Percentiles rank a stretch among this genome's conserved stretches.
phyloP scores from a whole-genome alignment of 2,329 filamentous ascomycete species.

The Monosporascus sp. region DNA sequence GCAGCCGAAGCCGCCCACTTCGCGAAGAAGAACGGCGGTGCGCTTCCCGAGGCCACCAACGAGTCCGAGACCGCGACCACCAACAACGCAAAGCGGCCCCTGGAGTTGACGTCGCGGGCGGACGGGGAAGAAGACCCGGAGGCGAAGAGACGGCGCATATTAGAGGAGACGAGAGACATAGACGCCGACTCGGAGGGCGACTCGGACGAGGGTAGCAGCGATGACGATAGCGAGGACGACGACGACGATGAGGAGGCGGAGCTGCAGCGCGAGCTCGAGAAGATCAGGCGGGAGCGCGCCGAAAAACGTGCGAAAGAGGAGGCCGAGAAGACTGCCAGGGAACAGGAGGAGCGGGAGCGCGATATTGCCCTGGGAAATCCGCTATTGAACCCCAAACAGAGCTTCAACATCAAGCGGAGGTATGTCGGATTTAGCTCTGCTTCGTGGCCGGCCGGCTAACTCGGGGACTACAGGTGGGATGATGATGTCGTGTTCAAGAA shows the following conservation, averaged over 20 bases:
- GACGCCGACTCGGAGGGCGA: slow-evolving; percentile 71
- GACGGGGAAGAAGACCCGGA: slow-evolving; percentile 63
- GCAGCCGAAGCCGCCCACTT: slow-evolving; percentile 84
- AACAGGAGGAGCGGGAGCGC: slow-evolving; percentile 76
- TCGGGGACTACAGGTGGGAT: slow-evolving; percentile 66
- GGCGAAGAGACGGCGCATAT: slow-evolving; percentile 76
- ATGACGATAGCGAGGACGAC: slow-evolving; percentile 40
- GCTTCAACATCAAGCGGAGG: slow-evolving; percentile 82
- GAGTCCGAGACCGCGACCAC: slow-evolving; percentile 32
- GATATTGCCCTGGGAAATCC: slow-evolving; percentile 93
- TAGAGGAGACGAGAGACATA: slow-evolving; percentile 83
- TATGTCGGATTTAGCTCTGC: slow-evolving; percentile 14
- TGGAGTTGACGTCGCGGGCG: slow-evolving; percentile 45
- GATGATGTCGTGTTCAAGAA: slow-evolving; percentile 99
- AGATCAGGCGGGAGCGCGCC: slow-evolving; percentile 82
- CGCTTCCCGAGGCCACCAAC: slow-evolving; percentile 41
- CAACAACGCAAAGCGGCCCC: slow-evolving; percentile 56
- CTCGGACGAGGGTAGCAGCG: slow-evolving; percentile 42
- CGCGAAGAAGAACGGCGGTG: slow-evolving; percentile 71
- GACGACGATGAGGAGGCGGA: slow-evolving; percentile 83
- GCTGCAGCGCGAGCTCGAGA: slow-evolving; percentile 86
- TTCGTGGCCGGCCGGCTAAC: slow-evolving; percentile 1
- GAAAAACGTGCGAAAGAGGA: slow-evolving; percentile 80
- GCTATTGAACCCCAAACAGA: slow-evolving; percentile 70
- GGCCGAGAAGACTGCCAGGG: slow-evolving; percentile 70